Evolutionary conservation across 139 green algal species (phyloP).

Genomic region (Coccomyxa sp.): DNA sequence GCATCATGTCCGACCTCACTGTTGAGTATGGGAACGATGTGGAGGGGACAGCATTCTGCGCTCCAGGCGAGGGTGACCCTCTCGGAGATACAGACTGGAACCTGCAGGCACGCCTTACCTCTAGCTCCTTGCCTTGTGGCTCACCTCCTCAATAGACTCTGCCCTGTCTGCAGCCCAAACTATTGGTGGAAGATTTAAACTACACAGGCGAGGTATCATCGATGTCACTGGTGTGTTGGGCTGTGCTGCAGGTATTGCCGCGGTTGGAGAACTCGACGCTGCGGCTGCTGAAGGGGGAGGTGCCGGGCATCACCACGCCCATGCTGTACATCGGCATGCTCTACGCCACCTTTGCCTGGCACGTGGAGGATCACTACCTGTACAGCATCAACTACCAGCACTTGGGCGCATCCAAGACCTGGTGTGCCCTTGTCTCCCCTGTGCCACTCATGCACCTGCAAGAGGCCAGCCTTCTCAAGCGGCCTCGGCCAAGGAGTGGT

Average conservation of each 20-base stretch:
- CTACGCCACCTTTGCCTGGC: slow-evolving; percentile 86
- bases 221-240: not conserved
- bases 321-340: slow-evolving; percentile 90
- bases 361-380: slow-evolving; percentile 91
- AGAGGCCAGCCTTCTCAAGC: too few species aligned
- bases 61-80: slow-evolving; percentile 24
- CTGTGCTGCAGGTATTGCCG: slow-evolving; percentile 33
- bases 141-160: too few species aligned
- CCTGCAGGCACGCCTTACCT: slow-evolving; percentile 23
- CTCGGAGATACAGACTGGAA: slow-evolving; percentile 57
- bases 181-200: too few species aligned
- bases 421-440: slow-evolving; percentile 41
- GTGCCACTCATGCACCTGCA: too few species aligned
- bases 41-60: slow-evolving; percentile 62
- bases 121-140: too few species aligned
- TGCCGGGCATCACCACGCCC: slow-evolving; percentile 67
- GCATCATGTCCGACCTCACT: not conserved
- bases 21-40: slow-evolving; percentile 76
- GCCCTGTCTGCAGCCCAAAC: too few species aligned
- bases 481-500: too few species aligned
- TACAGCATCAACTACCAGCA: slow-evolving; percentile 71
- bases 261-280: slow-evolving; percentile 35
- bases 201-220: too few species aligned
- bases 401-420: slow-evolving; percentile 80
- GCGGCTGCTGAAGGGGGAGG: slow-evolving; percentile 26